phyloP scores from a whole-genome alignment of 805 yeast species.

The Candida krabiensis region DNA sequence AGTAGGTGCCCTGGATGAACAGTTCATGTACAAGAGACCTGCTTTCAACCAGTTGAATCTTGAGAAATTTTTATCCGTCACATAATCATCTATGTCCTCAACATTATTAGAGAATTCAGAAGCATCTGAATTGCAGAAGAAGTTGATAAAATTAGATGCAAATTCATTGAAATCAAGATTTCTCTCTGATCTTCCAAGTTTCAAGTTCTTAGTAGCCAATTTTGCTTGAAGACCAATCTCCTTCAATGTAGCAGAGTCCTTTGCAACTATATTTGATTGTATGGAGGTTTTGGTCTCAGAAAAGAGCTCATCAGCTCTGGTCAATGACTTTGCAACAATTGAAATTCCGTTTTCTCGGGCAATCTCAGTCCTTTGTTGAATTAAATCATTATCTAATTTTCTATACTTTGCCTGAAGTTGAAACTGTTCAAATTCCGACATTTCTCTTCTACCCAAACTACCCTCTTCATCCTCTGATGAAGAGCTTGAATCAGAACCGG shows the following conservation, averaged over 20 bases:
- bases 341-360: slow-evolving; percentile 59
- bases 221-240: slow-evolving; percentile 64
- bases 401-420: slow-evolving; percentile 27
- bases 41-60: slow-evolving; percentile 58
- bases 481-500: slow-evolving; percentile 11
- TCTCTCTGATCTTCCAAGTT: slow-evolving; percentile 56
- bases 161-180: slow-evolving; percentile 51
- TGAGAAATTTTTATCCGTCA: slow-evolving; percentile 22
- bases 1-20: slow-evolving; percentile 48
- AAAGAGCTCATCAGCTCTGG: slow-evolving; percentile 48
- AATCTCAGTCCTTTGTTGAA: slow-evolving; percentile 46
- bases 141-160: slow-evolving; percentile 38
- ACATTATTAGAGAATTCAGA: slow-evolving; percentile 18
- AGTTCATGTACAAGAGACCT: slow-evolving; percentile 50
- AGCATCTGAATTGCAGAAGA: slow-evolving; percentile 27
- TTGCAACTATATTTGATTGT: slow-evolving; percentile 46
- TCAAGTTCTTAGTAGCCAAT: slow-evolving; percentile 59
- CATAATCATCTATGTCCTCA: slow-evolving; percentile 22
- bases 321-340: slow-evolving; percentile 45
- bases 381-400: slow-evolving; percentile 22
- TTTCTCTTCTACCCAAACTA: slow-evolving; percentile 9
- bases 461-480: slow-evolving; percentile 8
- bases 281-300: slow-evolving; percentile 37
- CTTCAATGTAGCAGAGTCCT: slow-evolving; percentile 64
- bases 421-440: slow-evolving; percentile 27